Conservation (phyloP, 805 yeast species). For the Helenozyma rhizophorensis region DNA sequence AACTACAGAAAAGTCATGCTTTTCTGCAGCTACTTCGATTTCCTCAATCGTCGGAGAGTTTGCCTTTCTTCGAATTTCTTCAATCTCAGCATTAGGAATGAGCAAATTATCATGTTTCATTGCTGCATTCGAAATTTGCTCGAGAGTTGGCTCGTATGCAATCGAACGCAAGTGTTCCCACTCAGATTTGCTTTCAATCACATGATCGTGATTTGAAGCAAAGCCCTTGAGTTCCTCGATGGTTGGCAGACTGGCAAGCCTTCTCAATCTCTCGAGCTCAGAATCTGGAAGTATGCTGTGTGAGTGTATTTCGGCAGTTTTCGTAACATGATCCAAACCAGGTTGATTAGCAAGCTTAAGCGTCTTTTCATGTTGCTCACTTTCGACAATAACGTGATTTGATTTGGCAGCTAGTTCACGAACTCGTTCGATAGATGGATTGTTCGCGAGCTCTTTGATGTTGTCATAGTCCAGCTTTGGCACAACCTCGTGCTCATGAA, state of each 20-base stretch:
- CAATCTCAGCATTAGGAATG: constrained; percentile 9
- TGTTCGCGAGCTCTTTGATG: constrained; percentile 4
- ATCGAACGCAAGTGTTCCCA: neutral
- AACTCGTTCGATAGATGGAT: no score
- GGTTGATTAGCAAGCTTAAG: constrained; percentile 3
- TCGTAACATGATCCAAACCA: constrained; percentile 3
- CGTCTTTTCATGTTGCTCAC: no score
- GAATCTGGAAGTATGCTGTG: constrained; percentile 2
- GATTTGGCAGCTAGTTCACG: no score
- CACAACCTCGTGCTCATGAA: constrained; percentile 9
- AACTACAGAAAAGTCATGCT: neutral
- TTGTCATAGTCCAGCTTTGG: constrained; percentile 5
- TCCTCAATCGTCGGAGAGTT: neutral
- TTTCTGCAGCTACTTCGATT: neutral
- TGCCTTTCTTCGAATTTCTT: neutral
- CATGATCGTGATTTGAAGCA: neutral
- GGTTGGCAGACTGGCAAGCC: neutral
- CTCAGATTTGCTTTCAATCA: neutral
- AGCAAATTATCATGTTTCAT: constrained; percentile 1
- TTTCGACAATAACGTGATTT: no score
- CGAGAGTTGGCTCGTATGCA: constrained; percentile 9
- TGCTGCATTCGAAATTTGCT: constrained; percentile 7
- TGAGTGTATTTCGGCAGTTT: constrained; percentile 3
- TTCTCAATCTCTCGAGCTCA: constrained; percentile 4
- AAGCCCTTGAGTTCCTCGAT: neutral